Base-by-base conservation (phyloP, 305 asterid species). In the Fraxinus xanthoxyloides region DNA sequence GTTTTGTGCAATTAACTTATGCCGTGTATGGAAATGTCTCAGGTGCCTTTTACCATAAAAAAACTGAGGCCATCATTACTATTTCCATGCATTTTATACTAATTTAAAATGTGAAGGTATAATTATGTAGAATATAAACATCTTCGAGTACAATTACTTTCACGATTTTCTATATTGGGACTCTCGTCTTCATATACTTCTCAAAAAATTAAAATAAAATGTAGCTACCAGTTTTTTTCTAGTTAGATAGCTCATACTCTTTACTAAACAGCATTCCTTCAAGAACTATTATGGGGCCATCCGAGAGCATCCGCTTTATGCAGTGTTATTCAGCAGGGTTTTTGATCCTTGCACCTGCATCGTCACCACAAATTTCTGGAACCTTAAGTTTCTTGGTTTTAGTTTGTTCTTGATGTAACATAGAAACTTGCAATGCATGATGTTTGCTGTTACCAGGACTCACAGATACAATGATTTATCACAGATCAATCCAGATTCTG, bases 401-500 rank as follows among this genome's bases (percentile, higher is more conserved):
- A 48, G 48, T 5, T 63, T 30, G 40, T 43, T 56, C 2, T 43
- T 63, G 1, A 31, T 80, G 63, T n/a, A 43, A 46, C 32, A 26
- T 38, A 24, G 54, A 24, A 63, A 48, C 73, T 40, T 78, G 80
- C 32, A 63, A 65, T 84, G 31, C 43, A 67, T 63, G 32, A 35
- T 75, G 26, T 77, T 30, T 77, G 17, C n/a, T 13, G 76, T 48
- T 40, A 7, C 38, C 19, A 75, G 30, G 81, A 77, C 75, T 83
- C 32, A 81, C 30, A 19, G 15, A 48, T 19, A 74, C 73, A 8
- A n/a, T 82, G 12, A 36, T 84, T 80, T 74, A 61, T 77, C 76
- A 35, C 91, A 95, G 99, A 91, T 94, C 79, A 95, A 95, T 82
- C 96, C 99, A 23, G 99, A 94, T 87, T 95, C 99, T 85, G 99